Percentiles rank a stretch among this genome's conserved stretches.
phyloP scores from a whole-genome alignment of 495 filamentous ascomycete genomes.

The Penicillium antarcticum region DNA sequence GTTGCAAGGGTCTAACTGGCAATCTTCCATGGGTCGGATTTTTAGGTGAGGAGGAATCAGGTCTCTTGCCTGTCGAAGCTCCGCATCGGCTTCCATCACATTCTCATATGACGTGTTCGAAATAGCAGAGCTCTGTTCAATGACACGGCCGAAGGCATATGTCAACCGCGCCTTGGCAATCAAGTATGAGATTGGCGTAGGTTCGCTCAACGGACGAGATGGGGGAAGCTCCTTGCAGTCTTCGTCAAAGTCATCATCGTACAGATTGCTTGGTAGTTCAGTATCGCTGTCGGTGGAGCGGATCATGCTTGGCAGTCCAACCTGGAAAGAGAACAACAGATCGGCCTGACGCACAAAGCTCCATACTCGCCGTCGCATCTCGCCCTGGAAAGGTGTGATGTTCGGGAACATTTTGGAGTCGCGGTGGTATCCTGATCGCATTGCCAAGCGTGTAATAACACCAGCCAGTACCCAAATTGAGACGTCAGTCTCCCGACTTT shows the following conservation, averaged over 20 bases:
- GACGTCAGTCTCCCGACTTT: conserved; percentile 75
- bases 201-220: conserved; percentile 68
- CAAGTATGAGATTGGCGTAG: conserved; percentile 86
- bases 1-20: conserved; percentile 67
- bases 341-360: conserved; percentile 77
- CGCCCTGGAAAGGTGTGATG: conserved; percentile 82
- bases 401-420: conserved; percentile 81
- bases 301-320: conserved; percentile 88
- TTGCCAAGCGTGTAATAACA: conserved; percentile 78
- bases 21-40: conserved; percentile 74
- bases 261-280: conserved; percentile 81
- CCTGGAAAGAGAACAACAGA: conserved; percentile 84
- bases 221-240: conserved; percentile 73
- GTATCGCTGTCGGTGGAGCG: conserved; percentile 80
- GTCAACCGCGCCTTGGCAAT: conserved; percentile 72
- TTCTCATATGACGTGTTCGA: conserved; percentile 69
- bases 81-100: conserved; percentile 74
- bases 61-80: conserved; percentile 67
- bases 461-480: conserved; percentile 79
- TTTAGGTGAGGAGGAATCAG: conserved; percentile 75
- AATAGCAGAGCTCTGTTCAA: conserved; percentile 46
- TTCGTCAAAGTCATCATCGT: conserved; percentile 89
- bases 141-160: conserved; percentile 58
- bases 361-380: conserved; percentile 91
- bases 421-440: conserved; percentile 94